Conservation (phyloP, 306 rosid genomes). For the Senna siamea region DNA sequence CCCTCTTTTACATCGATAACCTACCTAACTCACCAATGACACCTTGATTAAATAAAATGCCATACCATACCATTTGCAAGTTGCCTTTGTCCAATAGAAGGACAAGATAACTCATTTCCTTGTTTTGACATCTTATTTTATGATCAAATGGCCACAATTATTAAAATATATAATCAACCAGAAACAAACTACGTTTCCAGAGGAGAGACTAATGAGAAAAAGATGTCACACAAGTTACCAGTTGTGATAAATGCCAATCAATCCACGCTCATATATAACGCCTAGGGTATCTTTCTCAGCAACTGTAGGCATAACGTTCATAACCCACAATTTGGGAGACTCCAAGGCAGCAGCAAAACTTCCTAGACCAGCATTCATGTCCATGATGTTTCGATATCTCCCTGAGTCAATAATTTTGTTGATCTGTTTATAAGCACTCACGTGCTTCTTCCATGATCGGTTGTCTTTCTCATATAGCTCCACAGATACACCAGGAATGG, state of each 20-base stretch:
- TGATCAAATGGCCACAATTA: not conserved
- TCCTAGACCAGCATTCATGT: slow-evolving; percentile 93
- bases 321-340: slow-evolving; percentile 82
- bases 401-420: slow-evolving; percentile 67
- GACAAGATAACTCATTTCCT: slow-evolving; percentile 15
- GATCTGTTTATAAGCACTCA: slow-evolving; percentile 71
- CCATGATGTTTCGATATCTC: slow-evolving; percentile 78
- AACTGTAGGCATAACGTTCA: slow-evolving; percentile 81
- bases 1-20: too few relatives aligned
- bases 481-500: slow-evolving; percentile 52
- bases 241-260: slow-evolving; percentile 4
- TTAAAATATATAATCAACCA: not conserved
- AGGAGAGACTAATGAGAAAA: too few relatives aligned
- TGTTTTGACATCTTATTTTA: not conserved
- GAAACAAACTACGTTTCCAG: too few relatives aligned
- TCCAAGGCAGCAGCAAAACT: slow-evolving; percentile 86
- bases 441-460: slow-evolving; percentile 76
- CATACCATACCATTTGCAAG: too few relatives aligned
- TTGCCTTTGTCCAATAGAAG: too few relatives aligned
- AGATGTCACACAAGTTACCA: slow-evolving; percentile 54
- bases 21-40: too few relatives aligned
- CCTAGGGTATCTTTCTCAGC: slow-evolving; percentile 73
- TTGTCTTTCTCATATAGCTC: slow-evolving; percentile 60
- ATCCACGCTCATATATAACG: slow-evolving; percentile 62
- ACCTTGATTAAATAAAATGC: too few relatives aligned